Base-by-base conservation (phyloP, 495 filamentous ascomycete genomes). In the Penicillium paxilli region DNA sequence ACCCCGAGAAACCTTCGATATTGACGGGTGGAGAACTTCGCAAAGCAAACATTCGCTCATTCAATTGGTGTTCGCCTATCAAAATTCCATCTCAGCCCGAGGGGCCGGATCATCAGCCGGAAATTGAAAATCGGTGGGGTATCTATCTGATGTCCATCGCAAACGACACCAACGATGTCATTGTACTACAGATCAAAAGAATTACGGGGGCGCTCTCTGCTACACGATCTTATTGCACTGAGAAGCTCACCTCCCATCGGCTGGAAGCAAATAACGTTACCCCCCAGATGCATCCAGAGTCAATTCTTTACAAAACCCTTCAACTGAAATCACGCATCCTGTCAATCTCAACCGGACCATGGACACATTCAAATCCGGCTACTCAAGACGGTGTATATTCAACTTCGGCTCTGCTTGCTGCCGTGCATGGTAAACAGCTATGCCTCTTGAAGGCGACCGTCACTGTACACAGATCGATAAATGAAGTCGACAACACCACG, bases 131-230 rank as follows among this genome's bases (percentile, higher is more conserved):
- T 28, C 70, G 73, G n/a, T 80, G 76, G 77, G 76, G 77, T 4
- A 44, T 69, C 4, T 60, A 66, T 6, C 42, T 78, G 4, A 55
- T 81, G 9, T 49, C 64, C 12, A 55, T 76, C 0, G 57, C 69
- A 1, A 78, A 73, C 54, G 76, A 79, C 61, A 55, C 62, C n/a
- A 76, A 76, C 51, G 71, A 79, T 51, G 47, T 74, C 23, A 59
- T 68, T 42, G 32, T 76, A 5, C 46, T 79, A 20, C 62, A 54
- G 1, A 48, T 67, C 2, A 54, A 37, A 30, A 47, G 60, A 37
- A 52, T 47, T 22, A 14, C 30, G 14, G 10, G 17, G 11, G 4
- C 25, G 4, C 38, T 55, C 24, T 24, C 30, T 17, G 37, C 47
- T 26, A 49, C 23, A 6, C 28, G 26, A 20, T 22, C 44, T 14